phyloP scores from a whole-genome alignment of 1,139 yeast species.

The Yamadazyma mexicana region DNA sequence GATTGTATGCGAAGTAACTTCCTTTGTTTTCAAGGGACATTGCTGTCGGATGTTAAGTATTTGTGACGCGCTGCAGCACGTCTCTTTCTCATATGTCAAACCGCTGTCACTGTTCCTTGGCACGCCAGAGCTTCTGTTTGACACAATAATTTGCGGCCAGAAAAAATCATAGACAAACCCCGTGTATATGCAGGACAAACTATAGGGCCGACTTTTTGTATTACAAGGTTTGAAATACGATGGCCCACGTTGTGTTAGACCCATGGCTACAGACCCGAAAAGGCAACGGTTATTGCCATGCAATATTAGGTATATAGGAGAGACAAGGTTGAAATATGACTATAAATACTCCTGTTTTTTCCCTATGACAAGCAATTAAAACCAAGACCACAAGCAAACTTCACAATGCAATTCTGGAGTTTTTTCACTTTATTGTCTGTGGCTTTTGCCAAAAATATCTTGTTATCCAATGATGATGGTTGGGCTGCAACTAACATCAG shows the following conservation, averaged over 20 bases:
- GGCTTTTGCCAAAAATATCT: slow-evolving; percentile 44
- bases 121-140: background rate
- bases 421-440: slow-evolving; percentile 13
- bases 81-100: no score
- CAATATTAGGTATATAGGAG: background rate
- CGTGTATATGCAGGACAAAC: background rate
- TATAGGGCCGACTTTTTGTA: no score
- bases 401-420: slow-evolving; percentile 14
- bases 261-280: no score
- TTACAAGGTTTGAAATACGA: background rate
- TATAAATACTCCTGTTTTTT: background rate
- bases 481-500: slow-evolving; percentile 62
- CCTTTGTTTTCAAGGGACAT: no score
- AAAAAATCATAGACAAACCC: no score
- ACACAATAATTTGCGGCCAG: background rate
- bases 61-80: no score
- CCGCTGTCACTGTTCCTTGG: no score
- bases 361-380: no score
- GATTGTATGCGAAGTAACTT: no score
- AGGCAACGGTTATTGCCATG: no score
- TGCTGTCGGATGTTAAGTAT: no score
- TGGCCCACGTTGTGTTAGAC: slow-evolving; percentile 1
- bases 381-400: background rate
- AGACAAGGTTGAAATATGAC: background rate
- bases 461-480: slow-evolving; percentile 61